These are phyloP conservation scores for Hansenula lynferdii DNA, from an alignment of 1,139 yeast genomes.

Conservation along the genomic window DNA sequence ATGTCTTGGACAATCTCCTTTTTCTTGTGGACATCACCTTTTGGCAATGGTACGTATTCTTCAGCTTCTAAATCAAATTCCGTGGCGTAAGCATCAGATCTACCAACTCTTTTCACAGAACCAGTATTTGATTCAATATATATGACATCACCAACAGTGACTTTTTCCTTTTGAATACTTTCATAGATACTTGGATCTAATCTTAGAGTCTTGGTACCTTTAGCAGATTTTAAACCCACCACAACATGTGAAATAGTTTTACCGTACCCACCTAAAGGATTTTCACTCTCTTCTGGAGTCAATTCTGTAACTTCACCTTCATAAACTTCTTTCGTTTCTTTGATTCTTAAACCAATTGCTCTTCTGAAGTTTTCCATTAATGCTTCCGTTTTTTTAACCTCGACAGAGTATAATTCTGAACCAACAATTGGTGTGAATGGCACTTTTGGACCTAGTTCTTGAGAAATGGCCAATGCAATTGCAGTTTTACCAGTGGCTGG, in stretches of 20 bases:
- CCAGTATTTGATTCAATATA: constrained; percentile 98
- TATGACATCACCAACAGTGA: constrained; percentile 92
- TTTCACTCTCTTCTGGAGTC: constrained; percentile 96
- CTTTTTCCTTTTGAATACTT: constrained; percentile 92
- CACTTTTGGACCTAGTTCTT: constrained; percentile 96
- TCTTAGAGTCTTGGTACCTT: constrained; percentile 90
- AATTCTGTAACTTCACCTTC: constrained; percentile 98
- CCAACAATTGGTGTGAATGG: constrained; percentile 99
- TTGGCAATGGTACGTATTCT: constrained; percentile 97
- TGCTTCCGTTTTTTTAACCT: constrained; percentile 95
- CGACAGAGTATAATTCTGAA: constrained; percentile 91
- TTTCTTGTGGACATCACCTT: constrained; percentile 98
- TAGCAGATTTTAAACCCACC: constrained; percentile 91
- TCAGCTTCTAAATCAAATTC: constrained; percentile 98
- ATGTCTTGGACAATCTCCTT: constrained; percentile 98
- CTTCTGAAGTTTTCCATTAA: constrained; percentile 96
- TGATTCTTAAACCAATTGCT: constrained; percentile 93
- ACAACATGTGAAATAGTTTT: constrained; percentile 93
- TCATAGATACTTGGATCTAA: constrained; percentile 96
- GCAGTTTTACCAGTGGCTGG: constrained; percentile 99
- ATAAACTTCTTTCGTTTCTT: constrained; percentile 96
- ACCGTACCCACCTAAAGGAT: constrained; percentile 96
- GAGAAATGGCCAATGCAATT: constrained; percentile 90
- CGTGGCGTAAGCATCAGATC: constrained; percentile 97
- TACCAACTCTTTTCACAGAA: constrained; percentile 94